Evolutionary conservation across 306 rosid genomes (phyloP), one percentile per base, ranked within the genome.

Genomic region (Crotalaria pallida): DNA sequence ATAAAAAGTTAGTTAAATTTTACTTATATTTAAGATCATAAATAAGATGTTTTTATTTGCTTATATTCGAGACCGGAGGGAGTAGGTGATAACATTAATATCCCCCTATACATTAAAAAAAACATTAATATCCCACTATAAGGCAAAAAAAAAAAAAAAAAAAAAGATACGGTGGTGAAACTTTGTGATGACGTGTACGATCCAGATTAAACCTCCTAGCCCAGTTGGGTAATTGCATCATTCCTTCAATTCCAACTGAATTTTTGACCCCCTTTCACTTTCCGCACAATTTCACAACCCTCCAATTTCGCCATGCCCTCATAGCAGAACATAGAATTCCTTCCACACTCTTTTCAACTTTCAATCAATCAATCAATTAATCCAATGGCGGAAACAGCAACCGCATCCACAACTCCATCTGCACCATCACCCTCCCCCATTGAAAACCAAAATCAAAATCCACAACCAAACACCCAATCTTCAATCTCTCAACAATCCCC

Each of bases 341-440:
- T n/a, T n/a, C n/a, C n/a, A n/a, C n/a, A n/a, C n/a, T n/a, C n/a
- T n/a, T n/a, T 31, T 31, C 36, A 4, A 2, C 8, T 31, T 5
- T 31, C 8, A 31, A 31, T 31, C 9, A 31, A 34, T 34, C 1
- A 26, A 34, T 9, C 11, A 38, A 11, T 38, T 10, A 33, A 33
- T 2, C 44, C 49, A 41, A 88, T 88, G 95, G 91, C 87, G 5
- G 91, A 88, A 6, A 78, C 44, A 38, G 13, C 44, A 38, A 38
- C 10, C 10, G 13, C 44, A 36, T 8, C 0, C 0, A 9, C 43
- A 38, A 38, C 48, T 61, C 71, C 73, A 6, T 72, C 80, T 2
- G 78, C 64, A 0, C 40, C 86, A 7, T 81, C 93, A 13, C 84
- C 86, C 38, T 33, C 74, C 69, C 83, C 77, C 15, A 41, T 12